Evolutionary conservation across 2,329 filamentous ascomycete species (phyloP), one percentile per base, ranked within the genome.

Genomic region (Penicillium frequentans): DNA sequence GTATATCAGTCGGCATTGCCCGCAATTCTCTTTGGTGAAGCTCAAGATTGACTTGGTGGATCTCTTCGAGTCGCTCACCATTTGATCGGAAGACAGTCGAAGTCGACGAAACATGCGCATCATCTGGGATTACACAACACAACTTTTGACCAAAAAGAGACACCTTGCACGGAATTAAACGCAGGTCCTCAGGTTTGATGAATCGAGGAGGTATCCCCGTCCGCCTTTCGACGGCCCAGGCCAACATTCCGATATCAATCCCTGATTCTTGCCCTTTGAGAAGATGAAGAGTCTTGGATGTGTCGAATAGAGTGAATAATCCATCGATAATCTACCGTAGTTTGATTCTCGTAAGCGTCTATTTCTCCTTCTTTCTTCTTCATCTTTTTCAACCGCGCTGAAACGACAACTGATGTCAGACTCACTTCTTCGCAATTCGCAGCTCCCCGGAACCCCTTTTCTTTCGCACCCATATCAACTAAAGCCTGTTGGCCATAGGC

Each of bases 11-110:
- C 3, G 48, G 31, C 1, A 74, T 45, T 2, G 56, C 56, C 9
- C 48, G 48, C 3, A 74, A 24, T 42, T 74, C 71, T n/a, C 60
- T 54, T 37, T 73, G 70, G 35, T 70, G 64, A 3, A 74, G 61
- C 43, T 73, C 66, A 5, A 73, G 60, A 6, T 58, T 61, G 5
- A 70, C 51, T 43, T 72, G 69, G 14, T 68, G 57, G 14, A 73
- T 57, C 24, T 67, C 59, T 42, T 70, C 66, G 9, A 66, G 6
- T 1, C 37, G 19, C 21, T 69, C 64, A 11, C 60, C 60, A 1
- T 13, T 35, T 35, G 33, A 13, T 14, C 14, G 33, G 33, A 35
- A 35, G 10, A 14, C 14, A 35, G 33, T 13, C 14, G 33, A 35
- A 8, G 33, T 35, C 14, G 33, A 14, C 14, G 13, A 16, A 5